Conservation (phyloP, 192 early-diverging fungal genomes). For the Backusella tarrabulga region DNA sequence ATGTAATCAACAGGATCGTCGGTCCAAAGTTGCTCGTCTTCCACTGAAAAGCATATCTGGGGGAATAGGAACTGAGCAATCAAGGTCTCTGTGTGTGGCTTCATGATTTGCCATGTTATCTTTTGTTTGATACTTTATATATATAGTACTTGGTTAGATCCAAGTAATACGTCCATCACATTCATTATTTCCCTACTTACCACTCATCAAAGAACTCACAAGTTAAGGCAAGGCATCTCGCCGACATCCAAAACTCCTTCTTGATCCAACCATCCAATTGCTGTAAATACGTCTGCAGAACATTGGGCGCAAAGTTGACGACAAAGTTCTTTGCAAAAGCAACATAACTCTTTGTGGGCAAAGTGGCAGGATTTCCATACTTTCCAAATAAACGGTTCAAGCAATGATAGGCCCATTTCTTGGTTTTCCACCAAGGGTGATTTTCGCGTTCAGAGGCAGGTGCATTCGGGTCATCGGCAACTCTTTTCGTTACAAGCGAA, state of each 20-base stretch:
- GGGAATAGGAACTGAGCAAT: constrained; percentile 89
- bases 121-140: constrained; percentile 77
- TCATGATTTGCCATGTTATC: constrained; percentile 86
- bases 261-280: constrained; percentile 81
- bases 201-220: constrained; percentile 78
- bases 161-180: background rate
- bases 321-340: constrained; percentile 83
- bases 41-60: constrained; percentile 81
- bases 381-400: constrained; percentile 79
- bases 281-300: constrained; percentile 77
- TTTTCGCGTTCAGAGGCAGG: constrained; percentile 59
- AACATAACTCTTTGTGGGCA: constrained; percentile 47
- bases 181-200: constrained; percentile 26
- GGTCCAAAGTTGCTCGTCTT: constrained; percentile 88
- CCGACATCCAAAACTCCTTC: constrained; percentile 69
- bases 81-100: constrained; percentile 79
- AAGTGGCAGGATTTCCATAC: constrained; percentile 69
- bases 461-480: constrained; percentile 48
- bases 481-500: constrained; percentile 66
- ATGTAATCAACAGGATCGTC: constrained; percentile 94
- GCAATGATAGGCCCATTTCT: constrained; percentile 92
- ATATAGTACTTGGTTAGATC: background rate
- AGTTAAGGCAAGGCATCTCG: constrained; percentile 65
- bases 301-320: constrained; percentile 85
- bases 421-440: constrained; percentile 87